phyloP scores from a whole-genome alignment of 257 asterid genomes.

The Scutellaria minor region DNA sequence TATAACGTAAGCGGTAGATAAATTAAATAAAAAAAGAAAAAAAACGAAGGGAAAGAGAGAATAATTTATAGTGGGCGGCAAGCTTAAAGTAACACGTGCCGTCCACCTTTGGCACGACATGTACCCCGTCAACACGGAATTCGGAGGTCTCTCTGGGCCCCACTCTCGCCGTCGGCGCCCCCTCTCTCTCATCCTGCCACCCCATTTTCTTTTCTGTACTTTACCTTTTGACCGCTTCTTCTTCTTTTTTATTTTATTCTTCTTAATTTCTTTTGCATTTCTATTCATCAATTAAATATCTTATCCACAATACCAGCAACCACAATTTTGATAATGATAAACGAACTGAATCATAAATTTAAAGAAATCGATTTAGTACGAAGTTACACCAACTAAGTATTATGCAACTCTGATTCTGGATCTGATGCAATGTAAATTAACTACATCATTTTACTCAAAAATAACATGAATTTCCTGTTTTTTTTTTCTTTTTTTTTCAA shows the following conservation, averaged over 20 bases:
- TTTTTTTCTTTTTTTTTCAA: slow-evolving; percentile 3
- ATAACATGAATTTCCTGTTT: slow-evolving; percentile 27
- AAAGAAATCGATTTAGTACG: neutral
- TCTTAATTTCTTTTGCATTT: neutral
- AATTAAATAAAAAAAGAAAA: neutral
- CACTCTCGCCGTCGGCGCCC: slow-evolving; percentile 42
- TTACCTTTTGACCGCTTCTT: slow-evolving; percentile 32
- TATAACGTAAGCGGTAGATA: neutral
- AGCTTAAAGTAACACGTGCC: slow-evolving; percentile 58
- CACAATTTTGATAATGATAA: too few species aligned
- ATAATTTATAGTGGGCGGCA: slow-evolving; percentile 47
- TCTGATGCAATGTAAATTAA: slow-evolving; percentile 24
- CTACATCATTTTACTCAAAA: too few species aligned
- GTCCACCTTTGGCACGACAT: slow-evolving; percentile 61
- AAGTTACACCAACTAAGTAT: neutral
- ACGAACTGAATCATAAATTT: neutral
- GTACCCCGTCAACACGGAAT: slow-evolving; percentile 75
- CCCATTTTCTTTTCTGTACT: neutral
- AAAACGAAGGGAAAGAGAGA: too few species aligned
- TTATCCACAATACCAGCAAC: neutral
- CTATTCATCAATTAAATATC: neutral
- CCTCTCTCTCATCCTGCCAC: slow-evolving; percentile 18
- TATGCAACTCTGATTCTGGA: slow-evolving; percentile 28
- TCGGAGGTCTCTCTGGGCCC: slow-evolving; percentile 45
- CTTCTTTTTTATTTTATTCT: neutral